A percentile compares a stretch with the other conserved stretches of the same genome.
phyloP scores from a whole-genome alignment of 2,329 filamentous ascomycete genomes.

The Aureobasidium zeae region DNA sequence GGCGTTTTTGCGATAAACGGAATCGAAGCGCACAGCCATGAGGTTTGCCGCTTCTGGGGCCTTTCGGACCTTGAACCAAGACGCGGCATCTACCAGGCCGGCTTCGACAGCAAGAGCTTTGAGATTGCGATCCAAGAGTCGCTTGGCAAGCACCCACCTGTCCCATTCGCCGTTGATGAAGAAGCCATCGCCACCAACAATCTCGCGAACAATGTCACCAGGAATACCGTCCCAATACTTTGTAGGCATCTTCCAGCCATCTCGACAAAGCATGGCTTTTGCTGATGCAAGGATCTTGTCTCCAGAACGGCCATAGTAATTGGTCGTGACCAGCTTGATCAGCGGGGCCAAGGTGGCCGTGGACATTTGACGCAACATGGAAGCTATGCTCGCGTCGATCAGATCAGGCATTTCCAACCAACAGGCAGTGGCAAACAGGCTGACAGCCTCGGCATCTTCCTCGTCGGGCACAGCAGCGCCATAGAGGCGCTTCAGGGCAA shows the following conservation, averaged over 20 bases:
- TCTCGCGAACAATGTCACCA: constrained; percentile 48
- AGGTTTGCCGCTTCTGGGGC: constrained; percentile 40
- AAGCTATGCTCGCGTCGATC: constrained; percentile 44
- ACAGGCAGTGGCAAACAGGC: constrained; percentile 47
- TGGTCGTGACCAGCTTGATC: constrained; percentile 45
- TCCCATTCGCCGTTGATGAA: constrained; percentile 51
- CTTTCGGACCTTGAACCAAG: constrained; percentile 34
- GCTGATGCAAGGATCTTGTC: constrained; percentile 47
- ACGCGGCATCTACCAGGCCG: constrained; percentile 39
- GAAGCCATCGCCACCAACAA: constrained; percentile 51
- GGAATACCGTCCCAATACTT: constrained; percentile 49
- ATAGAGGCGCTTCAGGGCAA: constrained; percentile 47
- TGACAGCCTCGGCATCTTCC: constrained; percentile 44
- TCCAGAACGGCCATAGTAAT: constrained; percentile 48
- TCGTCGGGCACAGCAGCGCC: constrained; percentile 41
- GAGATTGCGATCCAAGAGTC: constrained; percentile 44
- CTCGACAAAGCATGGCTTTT: constrained; percentile 50
- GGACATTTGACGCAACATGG: constrained; percentile 47
- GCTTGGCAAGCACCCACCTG: constrained; percentile 47
- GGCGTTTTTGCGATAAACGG: constrained; percentile 41
- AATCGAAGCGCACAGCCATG: constrained; percentile 45
- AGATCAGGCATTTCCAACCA: constrained; percentile 52
- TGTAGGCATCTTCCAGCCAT: constrained; percentile 48
- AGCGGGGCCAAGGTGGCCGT: constrained; percentile 40
- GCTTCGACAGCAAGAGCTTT: constrained; percentile 38